Evolutionary conservation across 1,284 basidiomycete genomes (phyloP).

Genomic region (Cryptococcus sp.): DNA sequence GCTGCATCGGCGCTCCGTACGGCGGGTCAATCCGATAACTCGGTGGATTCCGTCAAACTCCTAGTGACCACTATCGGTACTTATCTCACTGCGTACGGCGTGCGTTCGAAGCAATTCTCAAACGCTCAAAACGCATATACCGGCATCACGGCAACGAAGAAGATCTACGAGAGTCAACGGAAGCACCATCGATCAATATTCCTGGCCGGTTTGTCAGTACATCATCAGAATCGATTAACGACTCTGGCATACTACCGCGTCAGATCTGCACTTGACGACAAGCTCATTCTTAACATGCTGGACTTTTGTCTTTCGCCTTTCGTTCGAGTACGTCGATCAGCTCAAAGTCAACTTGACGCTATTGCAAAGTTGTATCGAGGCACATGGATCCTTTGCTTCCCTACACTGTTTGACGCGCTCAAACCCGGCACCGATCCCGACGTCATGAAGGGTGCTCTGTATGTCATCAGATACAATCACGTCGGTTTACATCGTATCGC

Average conservation of each 20-base stretch:
- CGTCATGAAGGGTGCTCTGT: conserved; percentile 92
- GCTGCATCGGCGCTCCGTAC: conserved; percentile 70
- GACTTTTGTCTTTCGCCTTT: conserved; percentile 86
- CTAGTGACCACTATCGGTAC: conserved; percentile 54
- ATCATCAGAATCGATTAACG: conserved; percentile 48
- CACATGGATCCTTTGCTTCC: conserved; percentile 71
- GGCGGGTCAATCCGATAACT: conserved; percentile 79
- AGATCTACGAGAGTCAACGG: conserved; percentile 45
- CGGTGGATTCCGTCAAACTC: conserved; percentile 79
- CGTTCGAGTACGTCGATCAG: conserved; percentile 59
- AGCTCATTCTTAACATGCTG: conserved; percentile 72
- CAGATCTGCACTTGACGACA: conserved; percentile 77
- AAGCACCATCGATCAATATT: conserved; percentile 48
- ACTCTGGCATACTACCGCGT: conserved; percentile 66
- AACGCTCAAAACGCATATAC: conserved; percentile 38
- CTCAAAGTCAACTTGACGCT: conserved; percentile 41
- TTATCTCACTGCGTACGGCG: conserved; percentile 47
- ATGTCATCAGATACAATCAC: conserved; percentile 62
- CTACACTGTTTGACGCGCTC: conserved; percentile 72
- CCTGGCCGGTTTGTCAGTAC: conserved; percentile 40
- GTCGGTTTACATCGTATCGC: conserved; percentile 41
- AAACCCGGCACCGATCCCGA: conserved; percentile 81
- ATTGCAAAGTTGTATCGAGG: conserved; percentile 72
- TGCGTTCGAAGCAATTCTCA: conserved; percentile 46
- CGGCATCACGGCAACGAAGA: conserved; percentile 40